Evolutionary conservation across 1,284 basidiomycete species (phyloP).

Genomic region (Moesziomyces globuligerus): DNA sequence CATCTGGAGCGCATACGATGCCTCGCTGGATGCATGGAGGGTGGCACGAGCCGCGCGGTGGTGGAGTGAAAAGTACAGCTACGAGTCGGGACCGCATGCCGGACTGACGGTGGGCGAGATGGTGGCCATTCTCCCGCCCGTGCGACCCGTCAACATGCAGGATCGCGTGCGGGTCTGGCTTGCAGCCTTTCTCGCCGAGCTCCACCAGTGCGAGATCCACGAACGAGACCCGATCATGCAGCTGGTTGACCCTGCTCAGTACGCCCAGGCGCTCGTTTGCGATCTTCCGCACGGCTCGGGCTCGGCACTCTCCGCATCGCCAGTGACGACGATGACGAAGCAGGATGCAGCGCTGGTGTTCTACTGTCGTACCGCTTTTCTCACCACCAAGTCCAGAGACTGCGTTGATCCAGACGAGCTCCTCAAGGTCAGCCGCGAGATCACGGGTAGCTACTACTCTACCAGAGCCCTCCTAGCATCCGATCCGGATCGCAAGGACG

Average conservation of each 20-base stretch:
- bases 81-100: slow-evolving; percentile 25
- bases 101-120: slow-evolving; percentile 39
- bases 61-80: slow-evolving; percentile 42
- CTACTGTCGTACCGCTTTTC: slow-evolving; percentile 7
- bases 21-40: slow-evolving; percentile 14
- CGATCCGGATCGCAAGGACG: slow-evolving; percentile 12
- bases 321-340: slow-evolving; percentile 1
- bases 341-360: slow-evolving; percentile 31
- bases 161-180: slow-evolving; percentile 34
- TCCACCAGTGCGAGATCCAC: slow-evolving; percentile 40
- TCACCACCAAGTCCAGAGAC: slow-evolving; percentile 4
- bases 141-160: slow-evolving; percentile 30
- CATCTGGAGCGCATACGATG: slow-evolving; percentile 25
- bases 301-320: neutral
- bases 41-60: slow-evolving; percentile 24
- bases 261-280: slow-evolving; percentile 6
- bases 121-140: slow-evolving; percentile 39
- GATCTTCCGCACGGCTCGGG: neutral
- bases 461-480: slow-evolving; percentile 6
- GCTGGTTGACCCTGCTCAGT: slow-evolving; percentile 16
- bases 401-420: neutral
- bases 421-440: neutral
- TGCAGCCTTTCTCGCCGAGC: slow-evolving; percentile 23
- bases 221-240: slow-evolving; percentile 23
- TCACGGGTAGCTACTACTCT: slow-evolving; percentile 13